These are phyloP conservation scores for Alternaria longipes DNA, from an alignment of 2,329 filamentous ascomycete genomes.

Conservation along the genomic window DNA sequence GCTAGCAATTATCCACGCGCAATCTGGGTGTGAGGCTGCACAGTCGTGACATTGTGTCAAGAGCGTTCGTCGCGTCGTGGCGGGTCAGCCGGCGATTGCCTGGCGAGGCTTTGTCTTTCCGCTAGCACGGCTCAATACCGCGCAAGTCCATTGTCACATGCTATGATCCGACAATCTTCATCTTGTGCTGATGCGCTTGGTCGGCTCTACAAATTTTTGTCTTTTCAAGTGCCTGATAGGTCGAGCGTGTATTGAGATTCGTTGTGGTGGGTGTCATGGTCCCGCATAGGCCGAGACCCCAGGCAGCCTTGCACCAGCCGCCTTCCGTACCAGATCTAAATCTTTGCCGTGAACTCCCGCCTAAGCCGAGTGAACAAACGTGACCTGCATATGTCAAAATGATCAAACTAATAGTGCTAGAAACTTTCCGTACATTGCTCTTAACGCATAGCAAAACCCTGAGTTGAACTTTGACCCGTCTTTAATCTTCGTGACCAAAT, in stretches of 20 bases:
- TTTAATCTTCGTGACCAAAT: neutral
- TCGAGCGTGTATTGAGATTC: neutral
- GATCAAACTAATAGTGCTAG: neutral
- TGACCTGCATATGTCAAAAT: neutral
- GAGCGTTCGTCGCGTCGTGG: neutral
- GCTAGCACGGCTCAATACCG: too few species aligned
- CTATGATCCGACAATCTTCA: neutral
- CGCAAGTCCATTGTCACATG: neutral
- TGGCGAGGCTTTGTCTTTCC: neutral
- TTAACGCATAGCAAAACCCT: neutral
- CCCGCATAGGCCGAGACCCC: neutral
- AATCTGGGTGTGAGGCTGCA: neutral
- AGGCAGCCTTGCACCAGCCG: neutral
- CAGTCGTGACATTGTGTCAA: neutral
- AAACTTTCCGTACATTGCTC: neutral
- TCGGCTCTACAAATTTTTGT: neutral
- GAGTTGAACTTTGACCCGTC: neutral
- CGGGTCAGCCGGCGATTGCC: neutral
- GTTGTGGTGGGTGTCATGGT: neutral
- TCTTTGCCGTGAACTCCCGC: conserved; percentile 26
- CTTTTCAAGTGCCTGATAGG: neutral
- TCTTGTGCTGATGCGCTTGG: neutral
- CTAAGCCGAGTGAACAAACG: conserved; percentile 28
- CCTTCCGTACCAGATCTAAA: neutral
- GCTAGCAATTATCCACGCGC: too few species aligned